Conservation (phyloP, 305 asterid species). For the Fraxinus xanthoxyloides region DNA sequence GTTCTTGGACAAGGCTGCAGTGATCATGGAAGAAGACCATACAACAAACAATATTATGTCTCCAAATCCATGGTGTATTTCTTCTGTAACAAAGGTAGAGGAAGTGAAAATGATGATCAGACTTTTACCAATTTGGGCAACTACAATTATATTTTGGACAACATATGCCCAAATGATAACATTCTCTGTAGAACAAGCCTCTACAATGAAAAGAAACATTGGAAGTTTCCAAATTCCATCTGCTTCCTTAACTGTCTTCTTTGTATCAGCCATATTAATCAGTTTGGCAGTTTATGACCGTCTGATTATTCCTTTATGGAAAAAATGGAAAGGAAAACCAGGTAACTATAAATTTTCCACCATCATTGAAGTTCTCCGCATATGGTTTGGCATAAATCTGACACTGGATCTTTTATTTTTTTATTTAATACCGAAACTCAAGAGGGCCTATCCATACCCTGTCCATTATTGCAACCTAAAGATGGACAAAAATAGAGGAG, state of each 20-base stretch:
- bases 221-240: conserved; percentile 40
- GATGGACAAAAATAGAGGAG: neutral
- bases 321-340: conserved; percentile 34
- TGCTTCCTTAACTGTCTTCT: conserved; percentile 41
- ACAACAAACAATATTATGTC: neutral
- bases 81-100: conserved; percentile 37
- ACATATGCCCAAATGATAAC: conserved; percentile 42
- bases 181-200: conserved; percentile 43
- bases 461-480: neutral
- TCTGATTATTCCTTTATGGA: conserved; percentile 31
- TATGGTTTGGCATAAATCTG: neutral
- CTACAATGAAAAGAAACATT: conserved; percentile 31
- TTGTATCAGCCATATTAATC: conserved; percentile 36
- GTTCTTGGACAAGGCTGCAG: conserved; percentile 45
- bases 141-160: conserved; percentile 46
- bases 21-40: conserved; percentile 30
- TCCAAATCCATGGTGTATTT: conserved; percentile 37
- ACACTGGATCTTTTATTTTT: neutral
- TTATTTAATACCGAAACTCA: neutral
- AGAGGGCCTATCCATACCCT: neutral
- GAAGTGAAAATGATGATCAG: conserved; percentile 47
- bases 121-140: conserved; percentile 42
- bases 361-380: neutral
- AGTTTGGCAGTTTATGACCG: conserved; percentile 34
- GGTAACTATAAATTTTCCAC: conserved; percentile 23